Evolutionary conservation across 306 rosid genomes (phyloP), one percentile per base, ranked within the genome.

Genomic region (Lathyrus oleraceus): DNA sequence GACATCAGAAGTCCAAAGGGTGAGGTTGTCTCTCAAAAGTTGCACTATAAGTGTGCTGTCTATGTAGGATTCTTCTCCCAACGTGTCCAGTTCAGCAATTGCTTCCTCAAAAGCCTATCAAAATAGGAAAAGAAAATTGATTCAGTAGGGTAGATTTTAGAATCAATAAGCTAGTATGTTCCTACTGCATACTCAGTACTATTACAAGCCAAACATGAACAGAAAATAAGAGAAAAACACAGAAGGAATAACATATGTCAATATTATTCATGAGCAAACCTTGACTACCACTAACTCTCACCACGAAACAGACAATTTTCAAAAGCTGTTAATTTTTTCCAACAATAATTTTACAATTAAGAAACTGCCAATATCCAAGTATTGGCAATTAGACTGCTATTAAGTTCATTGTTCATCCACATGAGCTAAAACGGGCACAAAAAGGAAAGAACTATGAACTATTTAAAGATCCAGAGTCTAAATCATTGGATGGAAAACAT

Each of bases 41-140:
- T 88, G 95, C 95, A 88, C 86, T 51, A 88, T 88, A 40, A 88
- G 91, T n/a, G 95, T 88, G 89, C 95, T 88, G 82, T 88, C 95
- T 69, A 86, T 88, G 87, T 86, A 88, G 54, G 91, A 88, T 81
- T 88, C 95, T 86, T 88, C 95, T 51, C 95, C 95, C 77, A 88
- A 75, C 27, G 91, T 88, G 75, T 88, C 95, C 76, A 88, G 89
- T 81, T 88, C 95, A 82, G 91, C 91, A 77, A 88, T 88, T 35
- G 95, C 95, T 72, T 88, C 91, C 77, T 88, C 95, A 69, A 88
- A 88, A 45, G 95, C 95, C 91, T 88, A 69, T 42, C 43, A 57
- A 60, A 59, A 59, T 47, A 51, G 25, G 61, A 49, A 75, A 76
- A 30, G 8, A n/a, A 67, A 30, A 23, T 39, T 32, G 56, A 35